Base-by-base conservation (phyloP, 441 rosid species). In the Gossypium trilobum region DNA sequence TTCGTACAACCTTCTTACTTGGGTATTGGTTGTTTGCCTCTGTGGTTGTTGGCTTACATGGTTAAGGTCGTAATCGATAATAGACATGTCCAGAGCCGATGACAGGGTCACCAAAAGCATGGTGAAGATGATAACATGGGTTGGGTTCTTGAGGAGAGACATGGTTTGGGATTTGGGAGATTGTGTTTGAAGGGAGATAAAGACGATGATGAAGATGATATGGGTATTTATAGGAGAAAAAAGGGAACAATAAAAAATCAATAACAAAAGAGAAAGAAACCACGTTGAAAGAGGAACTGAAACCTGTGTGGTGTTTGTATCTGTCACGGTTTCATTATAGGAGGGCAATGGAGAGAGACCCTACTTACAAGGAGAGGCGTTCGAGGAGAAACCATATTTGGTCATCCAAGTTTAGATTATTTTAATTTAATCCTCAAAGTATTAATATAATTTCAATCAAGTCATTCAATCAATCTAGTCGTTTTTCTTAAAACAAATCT, bases 1-100 rank as follows among this genome's bases (percentile, higher is more conserved):
- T 61, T 87, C 86, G 75, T 82, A 87, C 69, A 85, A 73, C 17
- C 8, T 66, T 58, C 74, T 71, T 5, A 75, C 1, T 42, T 79
- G 80, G 4, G 71, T 73, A 23, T 81, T 79, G 11, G 76, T 66
- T 36, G 42, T 33, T 6, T 10, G 14, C 58, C 11, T 31, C 7
- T 31, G 36, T 31, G 36, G 0, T 6, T 22, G 1, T 17, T 1
- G 36, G 1, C 0, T 5, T 1, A 0, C 70, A 5, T 81, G 84
- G 3, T 20, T 58, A 44, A 42, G 14, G 8, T 82, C 75, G 62
- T 78, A 78, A 68, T 68, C 78, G n/a, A 77, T 64, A 67, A 82
- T 82, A 6, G 85, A 79, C 82, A 81, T 81, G 75, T 81, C 80
- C 4, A 70, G 0, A 4, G 83, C 76, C 1, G 66, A 42, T 4